phyloP scores from a whole-genome alignment of 148 eudicot species.

The Linanthus parryae region DNA sequence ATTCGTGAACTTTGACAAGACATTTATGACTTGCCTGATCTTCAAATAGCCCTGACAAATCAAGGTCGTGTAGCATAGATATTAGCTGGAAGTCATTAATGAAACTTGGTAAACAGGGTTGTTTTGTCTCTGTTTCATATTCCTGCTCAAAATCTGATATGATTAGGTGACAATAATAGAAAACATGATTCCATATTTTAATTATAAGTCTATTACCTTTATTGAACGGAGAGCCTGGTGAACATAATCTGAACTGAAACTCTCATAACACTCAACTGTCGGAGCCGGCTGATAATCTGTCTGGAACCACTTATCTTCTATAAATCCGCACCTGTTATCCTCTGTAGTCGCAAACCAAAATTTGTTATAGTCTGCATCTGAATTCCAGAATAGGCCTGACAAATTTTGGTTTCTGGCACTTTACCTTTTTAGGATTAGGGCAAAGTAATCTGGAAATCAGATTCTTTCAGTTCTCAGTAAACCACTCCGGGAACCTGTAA shows the following conservation, averaged over 20 bases:
- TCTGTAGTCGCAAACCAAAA: slow-evolving; percentile 29
- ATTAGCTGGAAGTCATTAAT: slow-evolving; percentile 57
- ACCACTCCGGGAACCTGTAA: slow-evolving; percentile 44
- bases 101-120: slow-evolving; percentile 24
- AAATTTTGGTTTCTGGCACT: not conserved
- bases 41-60: slow-evolving; percentile 45
- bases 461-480: slow-evolving; percentile 29
- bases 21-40: slow-evolving; percentile 38
- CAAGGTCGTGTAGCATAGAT: slow-evolving; percentile 44
- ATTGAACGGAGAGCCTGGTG: slow-evolving; percentile 19
- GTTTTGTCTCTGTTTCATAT: slow-evolving; percentile 14
- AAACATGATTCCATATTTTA: too few relatives aligned
- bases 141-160: too few relatives aligned
- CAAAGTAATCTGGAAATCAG: slow-evolving; percentile 37
- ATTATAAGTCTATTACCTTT: too few relatives aligned
- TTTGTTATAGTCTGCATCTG: not conserved
- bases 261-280: slow-evolving; percentile 18
- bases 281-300: slow-evolving; percentile 30
- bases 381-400: not conserved
- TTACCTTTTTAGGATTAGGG: slow-evolving; percentile 28
- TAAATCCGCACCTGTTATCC: slow-evolving; percentile 35
- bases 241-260: slow-evolving; percentile 18
- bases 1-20: not conserved
- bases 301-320: slow-evolving; percentile 47
- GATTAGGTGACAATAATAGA: too few relatives aligned